Base-by-base conservation (phyloP, 257 asterid species). In the Przewalskia tangutica region DNA sequence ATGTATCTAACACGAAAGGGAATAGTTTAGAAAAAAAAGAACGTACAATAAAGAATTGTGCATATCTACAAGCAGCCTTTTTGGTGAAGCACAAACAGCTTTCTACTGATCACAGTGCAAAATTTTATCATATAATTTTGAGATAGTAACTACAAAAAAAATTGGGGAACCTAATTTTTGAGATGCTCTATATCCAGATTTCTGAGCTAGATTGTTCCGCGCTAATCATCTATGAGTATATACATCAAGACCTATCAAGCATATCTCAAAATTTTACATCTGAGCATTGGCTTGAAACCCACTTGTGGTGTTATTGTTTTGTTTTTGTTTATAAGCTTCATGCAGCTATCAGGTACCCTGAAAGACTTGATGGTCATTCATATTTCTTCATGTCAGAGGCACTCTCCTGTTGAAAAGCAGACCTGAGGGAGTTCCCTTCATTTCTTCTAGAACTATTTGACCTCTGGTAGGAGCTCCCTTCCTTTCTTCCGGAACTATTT, bases 361-460 rank as follows among this genome's bases (percentile, higher is more conserved):
- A 50, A 75, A 13, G 46, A 42, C 62, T 50, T 75, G 80, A 50
- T 75, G 46, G 44, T 75, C 62, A 75, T 50, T 50, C 59, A 50
- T 42, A 9, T 68, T 86, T 84, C n/a, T 27, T 53, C 46, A 13
- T 34, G 59, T 82, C 83, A 79, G 84, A 64, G 68, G 83, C 54
- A 48, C 59, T 46, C 3, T 76, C 81, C 44, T 75, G 89, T 64
- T 80, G 42, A 73, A 65, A 77, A 20, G 48, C 34, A 65, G 83
- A 78, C n/a, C 82, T 65, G 66, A 55, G 83, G 83, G 92, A 77
- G 77, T 88, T 55, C 60, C 87, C 86, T n/a, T 85, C 87, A 36
- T 85, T 85, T 84, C 83, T 88, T 85, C 66, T 87, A 67, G 91
- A 84, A 79, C 84, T 27, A 42, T 66, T 85, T 42, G 85, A 65